Evolutionary conservation across 305 asterid species (phyloP), one percentile per base, ranked within the genome.

Genomic region (Fraxinus greggii): DNA sequence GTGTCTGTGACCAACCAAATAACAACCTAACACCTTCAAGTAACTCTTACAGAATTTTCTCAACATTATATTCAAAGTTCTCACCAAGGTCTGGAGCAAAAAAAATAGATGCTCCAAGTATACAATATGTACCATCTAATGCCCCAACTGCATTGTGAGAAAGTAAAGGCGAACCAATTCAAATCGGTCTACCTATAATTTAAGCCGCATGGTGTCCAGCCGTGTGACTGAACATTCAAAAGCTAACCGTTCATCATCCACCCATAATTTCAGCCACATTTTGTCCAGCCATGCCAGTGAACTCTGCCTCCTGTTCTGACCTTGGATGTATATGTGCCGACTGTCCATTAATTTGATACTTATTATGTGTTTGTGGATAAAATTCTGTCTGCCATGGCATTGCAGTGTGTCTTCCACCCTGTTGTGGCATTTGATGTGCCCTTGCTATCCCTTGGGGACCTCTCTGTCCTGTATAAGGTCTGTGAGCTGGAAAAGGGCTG

Each of bases 351-450:
- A 78, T 78, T 33, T 72, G 88, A 31, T 83, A 36, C 42, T 36
- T 36, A 36, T 36, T 36, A 35, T 87, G 29, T 5, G 70, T 67
- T 59, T 82, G 88, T 65, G 76, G 42, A 1, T 85, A 75, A 48
- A 13, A 76, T 48, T 82, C 54, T 17, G 85, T 65, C 78, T 85
- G 88, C 83, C 86, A 85, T 65, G 85, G 89, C 86, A 82, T 80
- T 65, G 85, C 80, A 48, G 76, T 82, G 70, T 78, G 79, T 80
- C 88, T 78, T 83, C 75, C 88, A 61, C 85, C 87, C 23, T 84
- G 81, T 29, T 80, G 85, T 10, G 56, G 69, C 82, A 79, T 73
- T 72, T 83, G 88, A 78, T 91, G 84, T 2, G 78, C 75, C 48
- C 80, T 59, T 13, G 63, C 61, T 38, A 65, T 29, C 40, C 81